A percentile compares a stretch with the other conserved stretches of the same genome.
These are phyloP conservation scores for Penicillium crustosum DNA, from an alignment of 2,329 filamentous ascomycete species.

Conservation along the genomic window DNA sequence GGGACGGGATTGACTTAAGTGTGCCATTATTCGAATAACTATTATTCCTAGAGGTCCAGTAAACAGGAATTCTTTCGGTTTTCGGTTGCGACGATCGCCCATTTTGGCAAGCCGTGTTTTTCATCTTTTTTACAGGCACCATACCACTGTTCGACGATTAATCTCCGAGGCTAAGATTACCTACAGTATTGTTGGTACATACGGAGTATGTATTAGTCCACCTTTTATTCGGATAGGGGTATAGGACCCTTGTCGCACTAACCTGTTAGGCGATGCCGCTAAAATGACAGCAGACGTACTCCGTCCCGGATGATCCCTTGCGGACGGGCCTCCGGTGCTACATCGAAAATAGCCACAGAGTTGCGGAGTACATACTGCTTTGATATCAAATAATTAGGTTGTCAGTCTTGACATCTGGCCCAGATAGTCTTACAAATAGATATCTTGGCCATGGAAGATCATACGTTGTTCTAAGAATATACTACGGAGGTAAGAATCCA, in stretches of 20 bases:
- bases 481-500: no score
- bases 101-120: background rate
- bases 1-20: background rate
- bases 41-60: background rate
- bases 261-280: background rate
- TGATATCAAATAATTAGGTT: background rate
- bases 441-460: no score
- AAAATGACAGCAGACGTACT: background rate
- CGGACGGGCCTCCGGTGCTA: background rate
- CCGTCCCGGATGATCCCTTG: background rate
- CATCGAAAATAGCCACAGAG: slow-evolving; percentile 14
- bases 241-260: background rate
- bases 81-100: background rate
- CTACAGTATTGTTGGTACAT: background rate
- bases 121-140: background rate
- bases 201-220: background rate
- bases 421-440: background rate
- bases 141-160: background rate
- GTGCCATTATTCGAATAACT: background rate
- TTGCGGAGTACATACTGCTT: background rate
- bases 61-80: background rate
- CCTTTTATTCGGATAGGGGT: background rate
- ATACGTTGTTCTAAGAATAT: no score
- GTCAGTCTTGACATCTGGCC: background rate
- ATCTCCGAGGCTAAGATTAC: background rate